Conservation (phyloP, 176 grass and related monocot species). For the Chrysopogon serrulatus region DNA sequence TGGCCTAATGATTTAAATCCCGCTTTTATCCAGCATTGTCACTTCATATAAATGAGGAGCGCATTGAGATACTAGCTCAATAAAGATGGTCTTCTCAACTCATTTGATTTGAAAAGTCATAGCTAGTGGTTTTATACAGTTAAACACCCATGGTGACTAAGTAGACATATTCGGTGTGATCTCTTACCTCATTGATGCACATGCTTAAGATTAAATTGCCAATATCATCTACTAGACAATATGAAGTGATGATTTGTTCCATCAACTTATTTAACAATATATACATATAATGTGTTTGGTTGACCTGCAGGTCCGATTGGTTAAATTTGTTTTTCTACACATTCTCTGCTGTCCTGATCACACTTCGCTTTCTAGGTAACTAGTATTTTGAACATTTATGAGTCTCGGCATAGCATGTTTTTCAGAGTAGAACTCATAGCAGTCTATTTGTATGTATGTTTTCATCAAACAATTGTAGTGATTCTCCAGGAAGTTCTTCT, state of each 20-base stretch:
- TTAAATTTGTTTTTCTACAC: not conserved
- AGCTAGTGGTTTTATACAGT: not conserved
- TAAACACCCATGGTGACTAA: not conserved
- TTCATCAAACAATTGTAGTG: not conserved
- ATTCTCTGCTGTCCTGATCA: not conserved
- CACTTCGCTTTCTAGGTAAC: not conserved
- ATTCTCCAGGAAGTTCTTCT: not conserved
- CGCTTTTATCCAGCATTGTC: too few species aligned
- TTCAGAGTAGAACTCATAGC: not conserved
- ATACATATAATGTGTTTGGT: not conserved
- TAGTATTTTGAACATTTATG: not conserved
- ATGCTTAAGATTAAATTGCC: not conserved
- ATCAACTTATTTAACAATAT: not conserved
- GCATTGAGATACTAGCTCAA: too few species aligned
- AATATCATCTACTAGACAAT: not conserved
- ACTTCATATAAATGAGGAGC: too few species aligned
- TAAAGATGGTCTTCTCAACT: too few species aligned
- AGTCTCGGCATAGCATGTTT: not conserved
- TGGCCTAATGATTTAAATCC: too few species aligned
- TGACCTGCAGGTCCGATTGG: not conserved
- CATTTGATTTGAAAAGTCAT: too few species aligned
- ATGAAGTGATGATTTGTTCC: not conserved
- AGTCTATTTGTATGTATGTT: too few species aligned
- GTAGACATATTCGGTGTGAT: not conserved
- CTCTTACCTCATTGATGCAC: not conserved